phyloP scores from a whole-genome alignment of 108 stramenopile genomes.

The Stephanodiscus triporus region DNA sequence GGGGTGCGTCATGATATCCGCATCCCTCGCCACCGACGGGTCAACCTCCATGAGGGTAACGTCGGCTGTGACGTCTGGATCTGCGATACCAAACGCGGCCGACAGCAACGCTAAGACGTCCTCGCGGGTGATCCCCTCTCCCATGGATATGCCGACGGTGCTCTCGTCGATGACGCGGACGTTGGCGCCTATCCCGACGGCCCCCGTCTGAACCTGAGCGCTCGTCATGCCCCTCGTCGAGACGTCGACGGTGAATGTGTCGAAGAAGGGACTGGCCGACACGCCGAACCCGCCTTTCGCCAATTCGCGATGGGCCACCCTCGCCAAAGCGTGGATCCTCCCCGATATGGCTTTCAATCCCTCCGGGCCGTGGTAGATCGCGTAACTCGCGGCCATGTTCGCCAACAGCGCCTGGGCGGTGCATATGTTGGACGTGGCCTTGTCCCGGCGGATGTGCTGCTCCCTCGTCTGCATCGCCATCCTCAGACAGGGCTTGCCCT shows the following conservation, averaged over 20 bases:
- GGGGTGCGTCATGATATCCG: slow-evolving; percentile 92
- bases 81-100: slow-evolving; percentile 73
- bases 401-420: slow-evolving; percentile 99
- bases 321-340: slow-evolving; percentile 84
- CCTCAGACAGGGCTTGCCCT: slow-evolving; percentile 94
- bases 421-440: slow-evolving; percentile 99
- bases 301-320: slow-evolving; percentile 84
- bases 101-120: slow-evolving; percentile 75
- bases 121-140: slow-evolving; percentile 90
- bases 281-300: slow-evolving; percentile 74
- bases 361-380: slow-evolving; percentile 99
- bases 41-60: slow-evolving; percentile 72
- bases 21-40: slow-evolving; percentile 61
- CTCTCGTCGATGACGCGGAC: slow-evolving; percentile 89
- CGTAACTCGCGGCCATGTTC: slow-evolving; percentile 99
- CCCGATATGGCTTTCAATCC: slow-evolving; percentile 90
- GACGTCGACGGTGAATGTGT: slow-evolving; percentile 91
- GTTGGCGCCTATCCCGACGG: slow-evolving; percentile 87
- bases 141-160: slow-evolving; percentile 92
- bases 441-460: slow-evolving; percentile 98
- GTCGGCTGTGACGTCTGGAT: slow-evolving; percentile 76
- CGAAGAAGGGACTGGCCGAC: slow-evolving; percentile 85
- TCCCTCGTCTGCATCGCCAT: slow-evolving; percentile 99
- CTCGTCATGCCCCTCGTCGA: slow-evolving; percentile 79
- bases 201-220: slow-evolving; percentile 70